Base-by-base conservation (phyloP, 2,329 filamentous ascomycete species). In the Monosporascus sp. region DNA sequence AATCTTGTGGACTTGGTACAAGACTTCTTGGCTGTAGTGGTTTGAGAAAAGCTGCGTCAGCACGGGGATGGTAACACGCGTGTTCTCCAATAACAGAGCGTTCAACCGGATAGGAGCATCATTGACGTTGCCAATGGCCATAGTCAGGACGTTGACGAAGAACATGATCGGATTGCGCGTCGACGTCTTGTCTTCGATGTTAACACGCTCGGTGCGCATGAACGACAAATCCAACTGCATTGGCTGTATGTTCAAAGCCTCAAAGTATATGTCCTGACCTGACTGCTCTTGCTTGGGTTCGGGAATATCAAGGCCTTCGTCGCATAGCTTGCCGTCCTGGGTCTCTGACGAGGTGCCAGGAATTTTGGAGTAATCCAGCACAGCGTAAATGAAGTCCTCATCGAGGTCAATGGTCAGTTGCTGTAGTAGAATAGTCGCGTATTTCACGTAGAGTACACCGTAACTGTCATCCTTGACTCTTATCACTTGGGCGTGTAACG, bases 71-170 rank as follows among this genome's bases (percentile, higher is more conserved):
- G 94, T 96, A 5, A 99, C 88, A 27, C 94, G 85, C 45, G 94
- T 92, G 63, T 99, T 99, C 70, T 99, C 94, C 24, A 99, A 75
- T 75, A 99, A 89, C 24, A 99, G 76, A 1, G 94, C 90, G 58
- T 97, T 99, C 67, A 99, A 84, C 47, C 90, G 86, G 50, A 99
- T 85, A 0, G 94, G 95, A 6, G 94, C 94, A 71, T 99, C 95
- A 64, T 99, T 99, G 76, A 99, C 90, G 64, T 99, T 99, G 58
- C 94, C 94, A 64, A 99, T 94, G 15, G 94, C 96, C 94, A 99
- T 99, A 1, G 95, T 97, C 77, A 99, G 85, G 60, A 97, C 90
- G 66, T 99, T 97, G 69, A 97, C 85, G 68, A 97, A 92, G 75
- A 97, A 99, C 92, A 97, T 97, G 69, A 99, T 80, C 1, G 95